Evolutionary conservation across 441 rosid genomes (phyloP).

Genomic region (Gossypium lobatum): DNA sequence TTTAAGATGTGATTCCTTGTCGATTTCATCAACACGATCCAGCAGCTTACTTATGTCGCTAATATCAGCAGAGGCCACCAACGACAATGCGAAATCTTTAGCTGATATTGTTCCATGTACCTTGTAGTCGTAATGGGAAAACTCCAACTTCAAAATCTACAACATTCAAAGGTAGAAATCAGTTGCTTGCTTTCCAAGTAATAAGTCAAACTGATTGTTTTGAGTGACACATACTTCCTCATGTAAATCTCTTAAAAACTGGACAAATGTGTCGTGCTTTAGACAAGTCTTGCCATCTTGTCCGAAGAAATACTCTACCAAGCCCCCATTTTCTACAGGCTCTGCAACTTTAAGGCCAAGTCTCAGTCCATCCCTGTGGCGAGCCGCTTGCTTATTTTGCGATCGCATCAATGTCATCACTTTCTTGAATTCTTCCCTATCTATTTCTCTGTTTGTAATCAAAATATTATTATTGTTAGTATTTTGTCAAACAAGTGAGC

Average conservation of each 20-base stretch:
- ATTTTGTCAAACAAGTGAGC: no score
- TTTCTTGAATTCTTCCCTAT: conserved; percentile 39
- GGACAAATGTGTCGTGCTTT: conserved; percentile 32
- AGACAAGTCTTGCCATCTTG: conserved; percentile 32
- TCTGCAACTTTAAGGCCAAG: conserved; percentile 20
- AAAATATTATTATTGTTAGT: not conserved
- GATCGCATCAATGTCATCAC: conserved; percentile 41
- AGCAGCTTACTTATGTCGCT: conserved; percentile 39
- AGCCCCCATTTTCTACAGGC: conserved; percentile 36
- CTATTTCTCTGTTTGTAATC: conserved; percentile 32
- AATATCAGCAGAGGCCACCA: conserved; percentile 64
- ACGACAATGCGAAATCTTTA: conserved; percentile 57
- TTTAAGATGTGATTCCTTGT: conserved; percentile 27
- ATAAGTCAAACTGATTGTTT: not conserved
- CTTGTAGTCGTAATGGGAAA: conserved; percentile 53
- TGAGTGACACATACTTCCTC: conserved; percentile 26
- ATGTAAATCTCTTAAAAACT: conserved; percentile 35
- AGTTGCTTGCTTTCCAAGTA: not conserved
- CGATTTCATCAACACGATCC: conserved; percentile 42
- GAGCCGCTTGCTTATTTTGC: conserved; percentile 30
- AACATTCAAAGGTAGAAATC: not conserved
- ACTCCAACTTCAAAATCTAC: conserved; percentile 53
- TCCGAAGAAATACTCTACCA: conserved; percentile 41
- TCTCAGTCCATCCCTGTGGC: conserved; percentile 23
- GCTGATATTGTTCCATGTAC: conserved; percentile 44